Evolutionary conservation across 768 basidiomycete species (phyloP).

Genomic region (Auricularia sp.): DNA sequence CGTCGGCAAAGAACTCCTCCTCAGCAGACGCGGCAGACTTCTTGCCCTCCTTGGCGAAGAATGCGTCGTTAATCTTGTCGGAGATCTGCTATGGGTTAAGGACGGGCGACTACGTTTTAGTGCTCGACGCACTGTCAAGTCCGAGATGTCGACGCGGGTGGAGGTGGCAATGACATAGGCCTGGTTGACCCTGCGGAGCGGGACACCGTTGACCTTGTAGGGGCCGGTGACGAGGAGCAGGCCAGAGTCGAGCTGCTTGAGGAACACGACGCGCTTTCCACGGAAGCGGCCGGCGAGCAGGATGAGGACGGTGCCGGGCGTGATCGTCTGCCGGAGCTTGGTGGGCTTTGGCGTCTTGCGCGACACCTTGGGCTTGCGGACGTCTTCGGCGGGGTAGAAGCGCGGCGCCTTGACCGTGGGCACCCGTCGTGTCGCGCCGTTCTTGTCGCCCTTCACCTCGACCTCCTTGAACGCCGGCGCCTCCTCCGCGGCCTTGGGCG

Average conservation of each 20-base stretch:
- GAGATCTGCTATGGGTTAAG: slow-evolving; percentile 43
- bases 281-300: slow-evolving; percentile 95
- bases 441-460: slow-evolving; percentile 79
- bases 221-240: slow-evolving; percentile 94
- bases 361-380: slow-evolving; percentile 81
- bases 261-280: slow-evolving; percentile 95
- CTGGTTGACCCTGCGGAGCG: slow-evolving; percentile 94
- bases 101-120: background rate
- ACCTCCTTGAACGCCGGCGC: slow-evolving; percentile 62
- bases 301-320: slow-evolving; percentile 90
- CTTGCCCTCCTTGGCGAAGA: slow-evolving; percentile 73
- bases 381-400: slow-evolving; percentile 94
- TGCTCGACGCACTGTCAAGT: slow-evolving; percentile 47
- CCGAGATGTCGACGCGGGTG: slow-evolving; percentile 76
- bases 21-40: slow-evolving; percentile 75
- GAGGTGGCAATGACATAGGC: slow-evolving; percentile 98
- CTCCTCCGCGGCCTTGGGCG: slow-evolving; percentile 50
- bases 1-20: slow-evolving; percentile 93
- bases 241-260: slow-evolving; percentile 91
- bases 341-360: slow-evolving; percentile 78
- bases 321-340: slow-evolving; percentile 76
- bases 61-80: slow-evolving; percentile 86
- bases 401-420: slow-evolving; percentile 78
- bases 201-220: slow-evolving; percentile 97
- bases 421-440: slow-evolving; percentile 78